A percentile compares a stretch with the other conserved stretches of the same genome.
Conservation (phyloP, 306 rosid species). For the Ochetophila trinervis region DNA sequence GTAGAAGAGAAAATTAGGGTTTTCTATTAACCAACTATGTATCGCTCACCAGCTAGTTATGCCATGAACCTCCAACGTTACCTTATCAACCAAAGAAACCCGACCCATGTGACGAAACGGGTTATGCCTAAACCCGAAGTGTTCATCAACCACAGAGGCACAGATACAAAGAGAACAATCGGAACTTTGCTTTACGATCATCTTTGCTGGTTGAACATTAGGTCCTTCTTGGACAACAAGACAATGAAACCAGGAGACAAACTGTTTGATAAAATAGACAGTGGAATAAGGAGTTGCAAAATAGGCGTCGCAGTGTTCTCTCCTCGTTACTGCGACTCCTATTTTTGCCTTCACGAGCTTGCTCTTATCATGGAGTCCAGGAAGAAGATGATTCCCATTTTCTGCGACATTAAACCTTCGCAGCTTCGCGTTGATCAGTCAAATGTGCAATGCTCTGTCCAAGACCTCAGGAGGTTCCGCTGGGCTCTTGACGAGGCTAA, state of each 20-base stretch:
- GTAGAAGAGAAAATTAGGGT: neutral
- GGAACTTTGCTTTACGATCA: slow-evolving; percentile 66
- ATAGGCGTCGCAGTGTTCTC: slow-evolving; percentile 76
- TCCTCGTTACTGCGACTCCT: slow-evolving; percentile 70
- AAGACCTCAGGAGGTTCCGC: slow-evolving; percentile 38
- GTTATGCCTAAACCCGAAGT: slow-evolving; percentile 47
- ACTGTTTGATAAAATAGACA: slow-evolving; percentile 66
- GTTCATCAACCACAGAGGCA: slow-evolving; percentile 73
- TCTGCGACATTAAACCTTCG: slow-evolving; percentile 78
- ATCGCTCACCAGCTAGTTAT: slow-evolving; percentile 27
- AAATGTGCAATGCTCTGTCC: slow-evolving; percentile 25
- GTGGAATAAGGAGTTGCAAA: slow-evolving; percentile 55
- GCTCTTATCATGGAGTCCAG: slow-evolving; percentile 59
- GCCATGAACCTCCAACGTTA: slow-evolving; percentile 24
- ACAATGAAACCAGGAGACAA: slow-evolving; percentile 91
- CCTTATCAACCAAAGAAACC: slow-evolving; percentile 24
- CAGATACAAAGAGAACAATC: slow-evolving; percentile 68
- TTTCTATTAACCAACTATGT: slow-evolving; percentile 22
- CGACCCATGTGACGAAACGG: slow-evolving; percentile 25
- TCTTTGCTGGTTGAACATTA: slow-evolving; percentile 33
- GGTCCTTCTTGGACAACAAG: slow-evolving; percentile 73
- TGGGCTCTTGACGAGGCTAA: slow-evolving; percentile 73
- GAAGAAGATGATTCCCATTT: slow-evolving; percentile 81
- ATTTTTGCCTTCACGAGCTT: slow-evolving; percentile 81
- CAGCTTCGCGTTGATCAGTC: slow-evolving; percentile 38